phyloP scores from a whole-genome alignment of 2,329 filamentous ascomycete genomes.

The Verticillium dahliae region DNA sequence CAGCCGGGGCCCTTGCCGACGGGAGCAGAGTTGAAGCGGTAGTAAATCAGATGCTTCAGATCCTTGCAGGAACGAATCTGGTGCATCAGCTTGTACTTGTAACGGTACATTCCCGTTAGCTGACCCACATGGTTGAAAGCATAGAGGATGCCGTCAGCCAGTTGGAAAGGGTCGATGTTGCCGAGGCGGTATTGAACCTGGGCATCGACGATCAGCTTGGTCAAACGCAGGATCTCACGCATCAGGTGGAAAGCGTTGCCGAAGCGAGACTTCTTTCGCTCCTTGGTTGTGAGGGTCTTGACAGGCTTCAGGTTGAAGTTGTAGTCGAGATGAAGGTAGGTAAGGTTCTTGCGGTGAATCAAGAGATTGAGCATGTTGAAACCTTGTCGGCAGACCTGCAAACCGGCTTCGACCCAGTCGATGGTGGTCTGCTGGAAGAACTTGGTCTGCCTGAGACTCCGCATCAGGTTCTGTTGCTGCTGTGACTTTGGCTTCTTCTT shows the following conservation, averaged over 20 bases:
- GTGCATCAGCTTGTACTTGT: conserved; percentile 99
- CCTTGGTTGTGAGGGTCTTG: conserved; percentile 96
- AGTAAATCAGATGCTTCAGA: conserved; percentile 97
- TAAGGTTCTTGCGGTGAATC: conserved; percentile 97
- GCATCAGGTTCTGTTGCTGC: conserved; percentile 87
- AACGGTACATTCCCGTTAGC: conserved; percentile 97
- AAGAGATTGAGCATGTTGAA: conserved; percentile 99
- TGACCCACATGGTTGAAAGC: conserved; percentile 99
- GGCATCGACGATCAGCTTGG: conserved; percentile 95
- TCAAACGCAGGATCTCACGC: conserved; percentile 92
- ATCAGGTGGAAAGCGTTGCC: conserved; percentile 99
- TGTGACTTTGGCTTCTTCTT: conserved; percentile 93
- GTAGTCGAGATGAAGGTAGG: conserved; percentile 96
- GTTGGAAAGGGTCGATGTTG: conserved; percentile 97
- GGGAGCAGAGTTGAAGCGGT: conserved; percentile 93
- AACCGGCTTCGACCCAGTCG: conserved; percentile 97
- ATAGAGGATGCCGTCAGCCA: conserved; percentile 97
- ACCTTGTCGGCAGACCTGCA: conserved; percentile 95
- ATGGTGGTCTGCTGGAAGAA: conserved; percentile 99
- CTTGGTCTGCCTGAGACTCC: conserved; percentile 89
- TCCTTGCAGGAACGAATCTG: conserved; percentile 99
- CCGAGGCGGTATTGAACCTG: conserved; percentile 96
- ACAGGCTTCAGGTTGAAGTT: conserved; percentile 99
- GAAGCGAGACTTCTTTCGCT: conserved; percentile 98
- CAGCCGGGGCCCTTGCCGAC: conserved; percentile 97